A percentile compares a stretch with the other conserved stretches of the same genome.
Evolutionary conservation across 1,139 yeast species (phyloP).

Genomic region (Scheffersomyces titani): DNA sequence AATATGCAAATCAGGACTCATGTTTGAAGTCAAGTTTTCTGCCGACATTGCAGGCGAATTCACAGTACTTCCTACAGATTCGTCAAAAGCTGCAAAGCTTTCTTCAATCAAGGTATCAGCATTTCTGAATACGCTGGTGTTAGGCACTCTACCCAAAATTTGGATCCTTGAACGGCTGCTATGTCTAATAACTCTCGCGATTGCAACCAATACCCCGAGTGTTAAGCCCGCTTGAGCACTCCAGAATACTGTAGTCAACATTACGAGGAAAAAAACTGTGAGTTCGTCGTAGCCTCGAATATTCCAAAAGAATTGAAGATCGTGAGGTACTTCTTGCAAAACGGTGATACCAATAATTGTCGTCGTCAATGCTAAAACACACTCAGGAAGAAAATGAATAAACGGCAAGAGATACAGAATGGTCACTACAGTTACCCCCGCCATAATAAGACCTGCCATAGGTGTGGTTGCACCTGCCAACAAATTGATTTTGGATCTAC

Average conservation of each 20-base stretch:
- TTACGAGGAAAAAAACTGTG: slow-evolving; percentile 23
- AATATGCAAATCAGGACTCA: slow-evolving; percentile 6
- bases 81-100: slow-evolving; percentile 20
- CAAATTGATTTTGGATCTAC: slow-evolving; percentile 36
- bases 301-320: slow-evolving; percentile 28
- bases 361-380: slow-evolving; percentile 35
- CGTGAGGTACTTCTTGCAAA: slow-evolving; percentile 34
- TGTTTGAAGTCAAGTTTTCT: slow-evolving; percentile 13
- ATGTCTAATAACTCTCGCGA: slow-evolving; percentile 28
- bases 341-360: slow-evolving; percentile 40
- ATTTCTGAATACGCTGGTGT: slow-evolving; percentile 32
- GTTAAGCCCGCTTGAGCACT: slow-evolving; percentile 35
- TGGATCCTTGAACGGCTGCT: slow-evolving; percentile 34
- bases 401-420: slow-evolving; percentile 25
- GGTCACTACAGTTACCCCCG: slow-evolving; percentile 22
- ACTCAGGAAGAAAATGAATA: slow-evolving; percentile 31
- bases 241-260: slow-evolving; percentile 29
- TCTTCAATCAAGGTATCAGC: slow-evolving; percentile 40
- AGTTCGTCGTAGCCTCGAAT: slow-evolving; percentile 35
- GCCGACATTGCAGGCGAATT: slow-evolving; percentile 2
- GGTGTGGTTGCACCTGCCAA: slow-evolving; percentile 37
- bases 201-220: slow-evolving; percentile 29
- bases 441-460: slow-evolving; percentile 32
- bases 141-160: slow-evolving; percentile 34
- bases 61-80: not conserved